These are phyloP conservation scores for Leishmania gerbilli DNA, from an alignment of 208 protist species.

Conservation along the genomic window DNA sequence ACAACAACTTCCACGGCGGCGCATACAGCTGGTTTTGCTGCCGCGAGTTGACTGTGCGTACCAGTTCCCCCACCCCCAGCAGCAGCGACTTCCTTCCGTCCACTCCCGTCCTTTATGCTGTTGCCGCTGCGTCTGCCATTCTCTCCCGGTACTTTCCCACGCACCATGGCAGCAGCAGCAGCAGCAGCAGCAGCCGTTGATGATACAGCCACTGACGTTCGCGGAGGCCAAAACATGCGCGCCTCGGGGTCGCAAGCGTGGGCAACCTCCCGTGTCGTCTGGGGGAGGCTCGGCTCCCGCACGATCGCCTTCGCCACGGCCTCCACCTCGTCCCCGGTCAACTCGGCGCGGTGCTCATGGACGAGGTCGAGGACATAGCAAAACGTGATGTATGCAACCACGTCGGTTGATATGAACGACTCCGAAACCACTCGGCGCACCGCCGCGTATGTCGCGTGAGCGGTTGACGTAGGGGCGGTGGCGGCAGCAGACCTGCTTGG, in stretches of 20 bases:
- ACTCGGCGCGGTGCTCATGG: slow-evolving; percentile 26
- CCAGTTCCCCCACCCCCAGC: background rate
- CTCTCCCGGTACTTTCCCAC: background rate
- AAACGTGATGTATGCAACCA: slow-evolving; percentile 16
- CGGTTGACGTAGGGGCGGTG: background rate
- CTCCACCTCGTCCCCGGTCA: slow-evolving; percentile 47
- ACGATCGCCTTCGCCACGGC: slow-evolving; percentile 17
- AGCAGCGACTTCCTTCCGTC: background rate
- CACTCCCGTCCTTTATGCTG: background rate
- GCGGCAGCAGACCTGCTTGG: background rate
- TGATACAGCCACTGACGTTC: background rate
- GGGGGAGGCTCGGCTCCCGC: slow-evolving; percentile 8
- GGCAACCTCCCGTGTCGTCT: slow-evolving; percentile 15
- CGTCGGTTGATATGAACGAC: slow-evolving; percentile 12
- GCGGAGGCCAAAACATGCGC: slow-evolving; percentile 26
- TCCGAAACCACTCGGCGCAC: background rate
- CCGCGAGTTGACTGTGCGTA: background rate
- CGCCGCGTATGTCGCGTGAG: background rate
- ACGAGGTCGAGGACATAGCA: slow-evolving; percentile 20
- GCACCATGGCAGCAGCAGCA: background rate
- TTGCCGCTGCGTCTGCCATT: background rate
- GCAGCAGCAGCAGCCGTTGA: background rate
- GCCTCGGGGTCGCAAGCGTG: slow-evolving; percentile 29
- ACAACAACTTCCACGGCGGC: background rate
- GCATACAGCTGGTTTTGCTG: background rate